Evolutionary conservation across 177 flowering plant genomes (phyloP).

Genomic region (Vitis hybrid): DNA sequence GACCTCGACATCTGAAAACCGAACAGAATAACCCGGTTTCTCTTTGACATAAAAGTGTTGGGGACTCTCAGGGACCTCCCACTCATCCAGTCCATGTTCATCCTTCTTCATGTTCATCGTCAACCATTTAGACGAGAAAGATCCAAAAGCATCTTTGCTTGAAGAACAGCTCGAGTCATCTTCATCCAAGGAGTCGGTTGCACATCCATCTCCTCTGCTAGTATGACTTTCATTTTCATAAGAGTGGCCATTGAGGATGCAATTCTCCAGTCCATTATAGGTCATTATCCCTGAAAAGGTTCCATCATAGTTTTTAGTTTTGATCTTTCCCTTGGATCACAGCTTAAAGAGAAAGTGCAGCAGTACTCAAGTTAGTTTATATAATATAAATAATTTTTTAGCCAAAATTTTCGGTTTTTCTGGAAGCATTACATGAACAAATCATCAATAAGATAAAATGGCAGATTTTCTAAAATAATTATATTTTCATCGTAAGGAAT

Average conservation of each 20-base stretch:
- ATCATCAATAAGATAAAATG: too few species aligned
- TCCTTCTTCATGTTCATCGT: constrained; percentile 46
- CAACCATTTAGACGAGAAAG: constrained; percentile 76
- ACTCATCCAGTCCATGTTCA: constrained; percentile 48
- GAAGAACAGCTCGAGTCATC: constrained; percentile 78
- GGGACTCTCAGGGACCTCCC: constrained; percentile 55
- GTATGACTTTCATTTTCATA: constrained; percentile 66
- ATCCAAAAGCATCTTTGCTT: constrained; percentile 77
- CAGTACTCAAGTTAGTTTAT: neutral
- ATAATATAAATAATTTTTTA: neutral
- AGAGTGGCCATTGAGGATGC: constrained; percentile 56
- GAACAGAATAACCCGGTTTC: constrained; percentile 32
- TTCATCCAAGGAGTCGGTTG: constrained; percentile 71
- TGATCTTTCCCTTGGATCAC: neutral
- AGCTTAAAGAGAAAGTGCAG: neutral
- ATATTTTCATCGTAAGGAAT: too few species aligned
- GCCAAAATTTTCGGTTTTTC: neutral
- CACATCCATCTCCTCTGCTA: constrained; percentile 66
- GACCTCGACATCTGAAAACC: constrained; percentile 58
- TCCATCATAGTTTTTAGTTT: neutral
- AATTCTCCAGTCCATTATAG: constrained; percentile 84
- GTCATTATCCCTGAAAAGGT: constrained; percentile 71
- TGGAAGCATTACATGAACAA: neutral
- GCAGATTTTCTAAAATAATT: too few species aligned
- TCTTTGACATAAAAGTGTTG: constrained; percentile 37